These are phyloP conservation scores for Colletotrichum tropicale DNA, from an alignment of 2,329 filamentous ascomycete species.

Conservation along the genomic window DNA sequence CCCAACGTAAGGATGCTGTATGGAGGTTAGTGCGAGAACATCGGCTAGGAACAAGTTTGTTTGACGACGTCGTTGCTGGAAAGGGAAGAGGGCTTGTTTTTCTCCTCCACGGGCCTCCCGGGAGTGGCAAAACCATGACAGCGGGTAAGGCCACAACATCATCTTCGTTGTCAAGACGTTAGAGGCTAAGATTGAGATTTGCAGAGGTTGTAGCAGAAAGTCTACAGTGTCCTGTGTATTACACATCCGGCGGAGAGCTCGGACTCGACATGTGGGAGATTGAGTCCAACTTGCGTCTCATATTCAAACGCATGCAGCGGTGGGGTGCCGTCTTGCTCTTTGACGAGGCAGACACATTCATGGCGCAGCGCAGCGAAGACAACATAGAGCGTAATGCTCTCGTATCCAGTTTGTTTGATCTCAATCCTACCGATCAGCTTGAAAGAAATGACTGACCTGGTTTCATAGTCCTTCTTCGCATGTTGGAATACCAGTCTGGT, in stretches of 20 bases:
- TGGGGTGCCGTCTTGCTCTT: not conserved
- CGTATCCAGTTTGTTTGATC: not conserved
- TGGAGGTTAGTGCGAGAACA: not conserved
- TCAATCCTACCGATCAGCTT: not conserved
- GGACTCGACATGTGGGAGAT: not conserved
- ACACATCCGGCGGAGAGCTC: not conserved
- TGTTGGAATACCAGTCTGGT: not conserved
- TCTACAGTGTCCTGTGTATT: not conserved
- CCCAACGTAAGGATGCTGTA: not conserved
- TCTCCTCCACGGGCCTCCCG: not conserved
- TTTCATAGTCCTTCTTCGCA: not conserved
- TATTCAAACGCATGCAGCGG: not conserved
- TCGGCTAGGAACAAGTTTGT: not conserved
- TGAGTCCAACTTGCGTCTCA: not conserved
- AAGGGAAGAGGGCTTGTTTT: not conserved
- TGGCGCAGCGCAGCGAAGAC: not conserved
- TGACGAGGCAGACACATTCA: not conserved
- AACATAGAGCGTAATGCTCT: not conserved
- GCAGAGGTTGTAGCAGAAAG: not conserved
- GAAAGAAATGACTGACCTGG: not conserved
- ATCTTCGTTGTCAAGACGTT: not conserved
- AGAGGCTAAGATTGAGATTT: not conserved
- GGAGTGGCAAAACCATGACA: not conserved
- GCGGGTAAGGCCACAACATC: not conserved
- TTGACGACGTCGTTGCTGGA: not conserved